A percentile compares a stretch with the other conserved stretches of the same genome.
Conservation (phyloP, 352 stramenopile species). For the Pythium periplocum region DNA sequence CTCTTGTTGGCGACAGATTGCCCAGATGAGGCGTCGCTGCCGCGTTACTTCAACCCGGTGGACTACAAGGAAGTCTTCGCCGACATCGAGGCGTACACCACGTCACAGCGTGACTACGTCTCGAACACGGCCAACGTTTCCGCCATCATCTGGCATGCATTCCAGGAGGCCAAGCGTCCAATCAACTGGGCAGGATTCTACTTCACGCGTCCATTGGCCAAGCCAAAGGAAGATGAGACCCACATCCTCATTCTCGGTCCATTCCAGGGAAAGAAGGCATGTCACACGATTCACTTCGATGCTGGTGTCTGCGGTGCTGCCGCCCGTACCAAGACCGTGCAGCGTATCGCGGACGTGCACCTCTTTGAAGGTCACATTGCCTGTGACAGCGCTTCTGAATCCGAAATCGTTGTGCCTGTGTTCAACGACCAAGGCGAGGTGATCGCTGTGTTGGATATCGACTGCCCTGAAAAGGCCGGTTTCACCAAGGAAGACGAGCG, state of each 20-base stretch:
- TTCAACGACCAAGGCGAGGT: conserved; percentile 57
- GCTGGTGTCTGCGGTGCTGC: conserved; percentile 67
- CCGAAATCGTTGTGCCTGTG: conserved; percentile 77
- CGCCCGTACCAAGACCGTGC: conserved; percentile 54
- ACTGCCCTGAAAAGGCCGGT: conserved; percentile 62
- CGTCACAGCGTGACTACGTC: conserved; percentile 66
- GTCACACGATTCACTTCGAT: conserved; percentile 72
- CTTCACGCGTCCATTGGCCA: conserved; percentile 59
- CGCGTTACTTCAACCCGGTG: conserved; percentile 53
- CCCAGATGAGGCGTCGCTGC: conserved; percentile 35
- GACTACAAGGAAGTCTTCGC: conserved; percentile 58
- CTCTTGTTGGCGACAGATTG: conserved; percentile 26
- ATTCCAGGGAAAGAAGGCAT: conserved; percentile 81
- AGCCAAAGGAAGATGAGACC: conserved; percentile 44
- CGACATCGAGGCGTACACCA: conserved; percentile 60
- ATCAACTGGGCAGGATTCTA: conserved; percentile 86
- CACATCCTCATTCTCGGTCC: conserved; percentile 69
- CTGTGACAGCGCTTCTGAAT: conserved; percentile 74
- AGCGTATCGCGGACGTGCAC: conserved; percentile 74
- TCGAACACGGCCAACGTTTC: conserved; percentile 78
- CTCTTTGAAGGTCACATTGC: conserved; percentile 77
- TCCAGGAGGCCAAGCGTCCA: conserved; percentile 44
- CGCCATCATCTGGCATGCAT: conserved; percentile 80
- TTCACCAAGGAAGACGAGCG: conserved; percentile 72
- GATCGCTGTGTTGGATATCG: conserved; percentile 72